Evolutionary conservation across 805 yeast species (phyloP).

Genomic region (Groenewaldozyma tartarivorans): DNA sequence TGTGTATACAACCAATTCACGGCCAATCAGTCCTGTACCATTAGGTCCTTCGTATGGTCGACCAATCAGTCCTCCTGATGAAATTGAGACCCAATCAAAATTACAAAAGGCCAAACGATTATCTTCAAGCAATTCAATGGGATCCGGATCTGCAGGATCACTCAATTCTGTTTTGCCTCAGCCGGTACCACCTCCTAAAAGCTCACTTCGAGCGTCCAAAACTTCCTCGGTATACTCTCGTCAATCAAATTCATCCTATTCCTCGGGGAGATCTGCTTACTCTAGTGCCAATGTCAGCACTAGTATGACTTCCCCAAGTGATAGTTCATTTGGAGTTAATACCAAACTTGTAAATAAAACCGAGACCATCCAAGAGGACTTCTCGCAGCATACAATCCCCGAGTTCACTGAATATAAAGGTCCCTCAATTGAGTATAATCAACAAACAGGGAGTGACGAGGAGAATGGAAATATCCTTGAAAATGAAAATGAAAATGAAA

Average conservation of each 20-base stretch:
- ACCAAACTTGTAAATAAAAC: too few species aligned
- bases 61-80: neutral
- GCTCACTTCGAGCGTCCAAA: constrained; percentile 1
- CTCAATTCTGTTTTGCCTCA: neutral
- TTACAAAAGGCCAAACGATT: neutral
- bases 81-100: neutral
- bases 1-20: neutral
- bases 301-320: neutral
- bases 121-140: neutral
- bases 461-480: too few species aligned
- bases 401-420: too few species aligned
- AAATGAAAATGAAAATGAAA: too few species aligned
- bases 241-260: neutral
- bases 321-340: neutral
- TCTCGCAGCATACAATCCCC: too few species aligned
- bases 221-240: constrained; percentile 5
- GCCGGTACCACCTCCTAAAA: neutral
- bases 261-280: neutral
- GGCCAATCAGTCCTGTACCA: neutral
- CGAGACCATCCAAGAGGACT: too few species aligned
- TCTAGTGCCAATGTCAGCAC: constrained; percentile 1
- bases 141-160: neutral
- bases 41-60: too few species aligned
- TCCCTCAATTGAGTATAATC: too few species aligned
- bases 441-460: too few species aligned